phyloP scores from a whole-genome alignment of 768 basidiomycete species.

The Cyclocybe aegerita region DNA sequence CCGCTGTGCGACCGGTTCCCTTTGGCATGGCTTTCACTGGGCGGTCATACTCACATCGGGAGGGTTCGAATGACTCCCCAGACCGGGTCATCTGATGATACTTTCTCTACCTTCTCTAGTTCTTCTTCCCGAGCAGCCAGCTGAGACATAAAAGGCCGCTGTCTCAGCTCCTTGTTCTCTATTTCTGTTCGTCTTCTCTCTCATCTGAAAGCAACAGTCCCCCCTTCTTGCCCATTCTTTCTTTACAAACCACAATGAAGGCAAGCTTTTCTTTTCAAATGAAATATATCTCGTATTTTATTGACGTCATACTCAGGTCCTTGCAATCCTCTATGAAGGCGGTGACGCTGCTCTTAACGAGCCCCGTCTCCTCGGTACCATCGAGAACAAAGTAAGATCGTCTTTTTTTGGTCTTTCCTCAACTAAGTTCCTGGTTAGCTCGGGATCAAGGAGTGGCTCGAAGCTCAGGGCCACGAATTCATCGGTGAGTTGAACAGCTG shows the following conservation, averaged over 20 bases:
- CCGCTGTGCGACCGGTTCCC: too few relatives aligned
- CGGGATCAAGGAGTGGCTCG: slow-evolving; percentile 69
- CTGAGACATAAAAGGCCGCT: slow-evolving; percentile 20
- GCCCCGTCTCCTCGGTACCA: slow-evolving; percentile 75
- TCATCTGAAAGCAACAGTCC: background rate
- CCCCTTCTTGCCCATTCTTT: slow-evolving; percentile 1
- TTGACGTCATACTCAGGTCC: slow-evolving; percentile 42
- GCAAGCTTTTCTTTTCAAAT: slow-evolving; percentile 6
- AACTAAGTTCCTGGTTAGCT: slow-evolving; percentile 42
- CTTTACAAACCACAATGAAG: slow-evolving; percentile 17
- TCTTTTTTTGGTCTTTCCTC: background rate
- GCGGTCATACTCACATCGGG: slow-evolving; percentile 8
- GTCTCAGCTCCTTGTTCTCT: background rate
- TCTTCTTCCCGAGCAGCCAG: slow-evolving; percentile 6
- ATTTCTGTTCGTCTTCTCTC: slow-evolving; percentile 1
- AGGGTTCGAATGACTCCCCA: slow-evolving; percentile 13
- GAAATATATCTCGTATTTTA: slow-evolving; percentile 3
- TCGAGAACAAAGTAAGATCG: slow-evolving; percentile 69
- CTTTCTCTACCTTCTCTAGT: slow-evolving; percentile 5
- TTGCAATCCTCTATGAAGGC: slow-evolving; percentile 76
- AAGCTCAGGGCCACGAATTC: slow-evolving; percentile 71
- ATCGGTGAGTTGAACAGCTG: slow-evolving; percentile 47
- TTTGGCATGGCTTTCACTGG: too few relatives aligned
- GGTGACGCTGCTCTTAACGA: slow-evolving; percentile 64
- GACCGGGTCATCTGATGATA: slow-evolving; percentile 17